Base-by-base conservation (phyloP, 1,284 basidiomycete species). In the Hemileia vastatrix region DNA sequence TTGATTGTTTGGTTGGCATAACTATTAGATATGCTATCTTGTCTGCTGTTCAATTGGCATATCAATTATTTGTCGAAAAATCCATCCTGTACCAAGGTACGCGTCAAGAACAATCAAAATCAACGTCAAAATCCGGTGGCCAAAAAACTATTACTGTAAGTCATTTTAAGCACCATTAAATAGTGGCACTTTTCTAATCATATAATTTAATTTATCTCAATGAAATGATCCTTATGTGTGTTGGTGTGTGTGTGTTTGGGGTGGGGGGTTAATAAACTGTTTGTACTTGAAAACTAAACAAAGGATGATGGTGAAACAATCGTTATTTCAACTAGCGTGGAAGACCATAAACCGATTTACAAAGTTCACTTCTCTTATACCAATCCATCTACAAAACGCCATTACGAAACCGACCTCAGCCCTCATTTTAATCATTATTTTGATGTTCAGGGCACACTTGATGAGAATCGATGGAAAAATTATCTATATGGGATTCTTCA, bases 341-440 rank as follows among this genome's bases (percentile, higher is more conserved):
- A 31, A 11, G 18, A 21, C 21, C 50, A 33, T 43, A 32, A 62
- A 13, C 59, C 59, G 19, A 48, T 62, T 19, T 62, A 62, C 33
- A 31, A 55, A 55, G 3, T 62, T 0, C 23, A 50, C 21, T n/a
- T n/a, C n/a, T n/a, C n/a, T n/a, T n/a, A n/a, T n/a, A n/a, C n/a
- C n/a, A n/a, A n/a, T n/a, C n/a, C n/a, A n/a, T n/a, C n/a, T n/a
- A n/a, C n/a, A n/a, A n/a, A n/a, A n/a, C n/a, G n/a, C n/a, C n/a
- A 49, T 11, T 62, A 62, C 21, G n/a, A 55, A 49, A 53, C 18
- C 6, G 2, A 27, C 6, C 40, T 62, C 5, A 55, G 33, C 15
- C 52, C 59, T 13, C 59, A 55, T 55, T 62, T 54, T 47, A 55
- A 55, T 18, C 31, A 62, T 19, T 62, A 54, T 18, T 55, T 62